These are phyloP conservation scores for Mortierella claussenii DNA, from an alignment of 192 early-diverging fungal genomes.

Conservation along the genomic window DNA sequence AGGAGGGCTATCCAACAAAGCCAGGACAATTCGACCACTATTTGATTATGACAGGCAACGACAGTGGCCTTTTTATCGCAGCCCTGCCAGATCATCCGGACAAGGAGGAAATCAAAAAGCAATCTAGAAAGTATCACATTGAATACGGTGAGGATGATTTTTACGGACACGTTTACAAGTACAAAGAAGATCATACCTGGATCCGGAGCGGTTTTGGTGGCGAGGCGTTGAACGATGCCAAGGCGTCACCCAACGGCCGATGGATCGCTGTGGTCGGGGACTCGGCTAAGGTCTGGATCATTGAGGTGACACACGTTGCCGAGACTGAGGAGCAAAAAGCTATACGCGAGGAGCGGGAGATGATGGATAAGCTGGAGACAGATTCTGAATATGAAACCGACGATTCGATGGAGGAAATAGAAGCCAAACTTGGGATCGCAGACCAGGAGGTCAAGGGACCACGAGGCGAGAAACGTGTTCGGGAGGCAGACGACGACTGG, in stretches of 20 bases:
- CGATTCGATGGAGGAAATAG: conserved; percentile 8
- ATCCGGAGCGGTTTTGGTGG: conserved; percentile 33
- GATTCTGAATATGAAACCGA: conserved; percentile 11
- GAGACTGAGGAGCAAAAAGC: conserved; percentile 33
- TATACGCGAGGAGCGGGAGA: conserved; percentile 12
- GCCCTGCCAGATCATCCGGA: conserved; percentile 32
- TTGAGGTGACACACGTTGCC: conserved; percentile 35
- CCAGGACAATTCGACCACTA: conserved; percentile 48
- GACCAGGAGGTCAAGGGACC: neutral
- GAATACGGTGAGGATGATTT: neutral
- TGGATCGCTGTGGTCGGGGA: conserved; percentile 61
- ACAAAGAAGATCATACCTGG: conserved; percentile 34
- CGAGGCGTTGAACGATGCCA: conserved; percentile 58
- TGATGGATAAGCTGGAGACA: neutral
- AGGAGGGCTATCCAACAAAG: conserved; percentile 28
- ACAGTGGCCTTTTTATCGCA: conserved; percentile 23
- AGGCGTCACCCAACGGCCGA: conserved; percentile 58
- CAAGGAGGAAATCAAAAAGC: neutral
- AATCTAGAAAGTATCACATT: no score
- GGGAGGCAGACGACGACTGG: conserved; percentile 4
- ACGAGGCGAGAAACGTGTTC: conserved; percentile 5
- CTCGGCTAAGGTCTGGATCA: conserved; percentile 38
- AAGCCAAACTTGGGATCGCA: neutral
- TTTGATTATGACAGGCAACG: conserved; percentile 36
- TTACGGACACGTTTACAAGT: conserved; percentile 24